Evolutionary conservation across 1,139 yeast genomes (phyloP), one percentile per base, ranked within the genome.

Genomic region (Suhomyces atakaporum): DNA sequence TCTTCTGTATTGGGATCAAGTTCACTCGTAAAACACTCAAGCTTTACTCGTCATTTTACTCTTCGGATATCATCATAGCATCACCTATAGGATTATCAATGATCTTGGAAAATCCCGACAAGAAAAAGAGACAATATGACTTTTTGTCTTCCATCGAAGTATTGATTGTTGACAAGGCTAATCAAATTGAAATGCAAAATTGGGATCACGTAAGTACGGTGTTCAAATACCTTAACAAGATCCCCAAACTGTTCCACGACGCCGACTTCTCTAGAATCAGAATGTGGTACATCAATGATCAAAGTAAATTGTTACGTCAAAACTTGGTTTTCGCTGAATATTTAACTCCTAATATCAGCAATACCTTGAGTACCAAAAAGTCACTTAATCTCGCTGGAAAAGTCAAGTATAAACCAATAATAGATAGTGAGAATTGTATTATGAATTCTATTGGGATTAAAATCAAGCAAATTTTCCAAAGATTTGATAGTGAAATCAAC

Each of bases 251-350:
- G 35, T 83, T 84, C 50, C 79, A 84, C 41, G 95, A 86, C 47
- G 86, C 95, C 14, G 98, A 92, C 62, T 92, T 92, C 58, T 81
- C 94, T 38, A 75, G 99, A 51, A 82, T 92, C 29, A 73, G 97
- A 49, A 84, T 86, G 84, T 90, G 96, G 95, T 81, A 84, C 27
- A 80, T 92, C 45, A 90, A 92, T 53, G 95, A 88, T 45, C 82
- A 86, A 49, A 82, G 88, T n/a, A 72, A 68, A 42, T 68, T 69
- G 33, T 69, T 90, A 42, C 77, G 97, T 25, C 99, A 92, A 61
- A 79, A 86, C 0, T 63, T 94, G 52, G 69, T 86, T 4, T 81
- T 92, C 47, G 67, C 87, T 9, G 88, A 82, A 51, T 87, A 74
- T 53, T 50, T 73, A 9, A 85, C 97, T 1, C 97, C 98, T 2